These are phyloP conservation scores for Trichoderma virens DNA, from an alignment of 495 filamentous ascomycete species.

Conservation along the genomic window DNA sequence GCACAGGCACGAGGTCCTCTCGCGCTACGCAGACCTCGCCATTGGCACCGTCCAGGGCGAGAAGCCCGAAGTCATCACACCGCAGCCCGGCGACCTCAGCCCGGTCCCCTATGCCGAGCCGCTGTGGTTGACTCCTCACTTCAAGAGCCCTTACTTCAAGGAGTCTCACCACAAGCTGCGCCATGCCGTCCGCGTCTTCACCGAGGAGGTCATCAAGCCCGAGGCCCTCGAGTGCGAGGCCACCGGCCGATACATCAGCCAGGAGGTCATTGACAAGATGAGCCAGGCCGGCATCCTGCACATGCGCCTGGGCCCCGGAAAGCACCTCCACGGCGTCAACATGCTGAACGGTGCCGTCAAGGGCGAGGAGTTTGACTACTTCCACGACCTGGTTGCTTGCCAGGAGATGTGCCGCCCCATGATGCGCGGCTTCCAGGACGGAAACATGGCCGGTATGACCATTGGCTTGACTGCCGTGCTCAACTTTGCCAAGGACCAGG, in stretches of 20 bases:
- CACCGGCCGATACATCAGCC: constrained; percentile 65
- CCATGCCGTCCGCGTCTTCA: constrained; percentile 66
- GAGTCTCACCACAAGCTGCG: constrained; percentile 66
- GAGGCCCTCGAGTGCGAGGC: constrained; percentile 74
- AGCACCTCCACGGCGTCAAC: constrained; percentile 64
- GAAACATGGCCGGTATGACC: constrained; percentile 68
- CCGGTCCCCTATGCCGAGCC: constrained; percentile 75
- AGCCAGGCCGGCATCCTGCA: constrained; percentile 63
- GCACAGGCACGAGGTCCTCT: constrained; percentile 81
- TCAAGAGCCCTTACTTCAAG: constrained; percentile 77
- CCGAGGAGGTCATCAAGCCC: constrained; percentile 59
- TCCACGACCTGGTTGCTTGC: constrained; percentile 69
- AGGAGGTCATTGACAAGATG: constrained; percentile 74
- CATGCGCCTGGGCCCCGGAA: constrained; percentile 78
- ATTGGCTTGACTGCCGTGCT: constrained; percentile 76
- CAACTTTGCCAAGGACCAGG: constrained; percentile 64
- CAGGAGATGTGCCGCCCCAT: constrained; percentile 68
- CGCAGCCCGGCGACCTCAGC: constrained; percentile 61
- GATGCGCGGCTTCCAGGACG: constrained; percentile 58
- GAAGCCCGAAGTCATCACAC: constrained; percentile 64
- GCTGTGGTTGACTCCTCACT: constrained; percentile 69
- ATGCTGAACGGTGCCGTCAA: constrained; percentile 63
- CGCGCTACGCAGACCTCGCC: constrained; percentile 67
- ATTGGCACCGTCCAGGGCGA: constrained; percentile 71
- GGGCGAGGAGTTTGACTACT: constrained; percentile 79